Evolutionary conservation across 306 rosid species (phyloP).

Genomic region (Morella rubra): DNA sequence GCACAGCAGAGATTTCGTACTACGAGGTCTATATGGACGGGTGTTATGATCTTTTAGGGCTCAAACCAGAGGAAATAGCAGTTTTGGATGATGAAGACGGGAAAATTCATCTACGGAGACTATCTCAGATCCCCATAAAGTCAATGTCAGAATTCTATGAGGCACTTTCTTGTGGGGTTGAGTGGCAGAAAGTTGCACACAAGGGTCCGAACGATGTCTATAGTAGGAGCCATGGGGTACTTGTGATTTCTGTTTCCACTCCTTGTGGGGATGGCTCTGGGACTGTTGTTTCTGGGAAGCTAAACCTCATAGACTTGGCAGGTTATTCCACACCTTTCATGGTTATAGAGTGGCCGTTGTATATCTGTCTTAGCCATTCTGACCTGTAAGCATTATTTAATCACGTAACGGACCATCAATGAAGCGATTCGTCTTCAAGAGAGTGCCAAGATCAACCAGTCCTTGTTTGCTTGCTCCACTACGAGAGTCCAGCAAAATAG

Average conservation of each 20-base stretch:
- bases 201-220: slow-evolving; percentile 87
- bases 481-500: too few species aligned
- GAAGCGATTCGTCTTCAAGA: slow-evolving; percentile 95
- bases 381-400: slow-evolving; percentile 14
- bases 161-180: slow-evolving; percentile 59
- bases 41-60: slow-evolving; percentile 84
- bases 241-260: too few species aligned
- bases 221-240: slow-evolving; percentile 47
- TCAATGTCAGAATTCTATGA: slow-evolving; percentile 68
- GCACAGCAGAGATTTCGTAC: slow-evolving; percentile 68
- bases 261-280: background rate
- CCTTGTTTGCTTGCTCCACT: slow-evolving; percentile 85
- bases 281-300: slow-evolving; percentile 53
- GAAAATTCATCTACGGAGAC: too few species aligned
- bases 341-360: background rate
- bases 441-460: slow-evolving; percentile 92
- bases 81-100: too few species aligned
- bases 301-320: slow-evolving; percentile 97
- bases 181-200: slow-evolving; percentile 77
- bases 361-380: background rate
- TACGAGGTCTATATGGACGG: slow-evolving; percentile 90
- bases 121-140: slow-evolving; percentile 27
- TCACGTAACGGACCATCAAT: slow-evolving; percentile 79
- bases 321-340: slow-evolving; percentile 40
- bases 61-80: background rate